Conservation (phyloP, 345 rosid genomes). For the Citropsis articulata region DNA sequence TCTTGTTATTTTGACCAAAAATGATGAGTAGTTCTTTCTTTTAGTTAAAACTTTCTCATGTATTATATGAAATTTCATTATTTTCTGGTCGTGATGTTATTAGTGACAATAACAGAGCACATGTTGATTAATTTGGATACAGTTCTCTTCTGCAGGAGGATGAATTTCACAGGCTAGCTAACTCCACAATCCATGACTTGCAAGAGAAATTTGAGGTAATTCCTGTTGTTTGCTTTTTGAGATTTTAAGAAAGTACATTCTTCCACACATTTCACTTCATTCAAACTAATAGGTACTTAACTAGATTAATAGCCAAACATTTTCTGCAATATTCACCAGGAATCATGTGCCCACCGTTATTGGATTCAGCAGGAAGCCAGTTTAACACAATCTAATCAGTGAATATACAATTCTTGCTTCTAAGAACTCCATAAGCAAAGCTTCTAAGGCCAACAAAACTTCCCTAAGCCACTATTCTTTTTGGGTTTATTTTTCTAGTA, state of each 20-base stretch:
- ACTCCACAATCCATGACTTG: conserved; percentile 63
- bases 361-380: neutral
- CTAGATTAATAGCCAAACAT: neutral
- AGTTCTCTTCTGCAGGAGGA: conserved; percentile 79
- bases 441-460: neutral
- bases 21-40: neutral
- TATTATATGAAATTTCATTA: neutral
- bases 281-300: neutral
- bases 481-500: neutral
- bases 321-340: neutral
- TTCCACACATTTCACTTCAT: neutral
- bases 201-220: conserved; percentile 80
- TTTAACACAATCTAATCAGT: neutral
- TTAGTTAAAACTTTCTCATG: neutral
- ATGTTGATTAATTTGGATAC: conserved; percentile 34
- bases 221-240: neutral
- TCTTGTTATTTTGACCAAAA: neutral
- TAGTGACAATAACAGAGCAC: neutral
- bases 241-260: neutral
- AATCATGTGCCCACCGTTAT: neutral
- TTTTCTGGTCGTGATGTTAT: neutral
- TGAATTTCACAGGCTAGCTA: conserved; percentile 80
- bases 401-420: neutral
- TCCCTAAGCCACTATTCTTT: neutral
- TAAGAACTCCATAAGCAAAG: neutral